Evolutionary conservation across 257 asterid species (phyloP), one percentile per base, ranked within the genome.

Genomic region (Fraxinus americana): DNA sequence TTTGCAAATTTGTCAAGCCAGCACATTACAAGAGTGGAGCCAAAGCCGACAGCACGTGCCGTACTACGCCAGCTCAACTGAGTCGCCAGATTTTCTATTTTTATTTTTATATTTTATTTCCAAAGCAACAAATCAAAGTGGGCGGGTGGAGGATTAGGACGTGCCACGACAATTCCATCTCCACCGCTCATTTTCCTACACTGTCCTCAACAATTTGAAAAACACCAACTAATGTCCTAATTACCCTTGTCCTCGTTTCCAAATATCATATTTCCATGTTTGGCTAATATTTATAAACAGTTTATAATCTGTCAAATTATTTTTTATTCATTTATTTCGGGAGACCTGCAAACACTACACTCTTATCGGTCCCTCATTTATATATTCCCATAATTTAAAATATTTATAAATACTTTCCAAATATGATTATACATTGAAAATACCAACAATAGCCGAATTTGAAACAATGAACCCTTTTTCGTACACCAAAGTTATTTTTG

Each of bases 151-250:
- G 72, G 79, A 77, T 77, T 76, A 43, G 75, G 83, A 70, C 82
- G 83, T 81, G 82, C 89, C 92, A 84, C 89, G 92, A 84, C 94
- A 88, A 89, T 35, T 82, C 77, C 80, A 81, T 79, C 81, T 70
- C 83, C 72, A 41, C 96, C 97, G 82, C 94, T 77, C 4, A 77
- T 85, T 86, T 89, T 52, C 72, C 76, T 29, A 25, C 84, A 82
- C 50, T 61, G 73, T 48, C 34, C 77, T 59, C 57, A 57, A 10
- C 50, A 34, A 17, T 6, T 2, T 38, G 0, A 38, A 38, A 38
- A 2, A 1, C 1, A 16, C 3, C 0, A 7, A 0, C 7, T 27
- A 66, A 50, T 36, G 81, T 68, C 84, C 35, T 10, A 0, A 66
- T 11, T 39, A 23, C 77, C 90, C 87, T 39, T 14, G 6, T 4